phyloP scores from a whole-genome alignment of 1,284 basidiomycete species.

The Ustilago trichophora region DNA sequence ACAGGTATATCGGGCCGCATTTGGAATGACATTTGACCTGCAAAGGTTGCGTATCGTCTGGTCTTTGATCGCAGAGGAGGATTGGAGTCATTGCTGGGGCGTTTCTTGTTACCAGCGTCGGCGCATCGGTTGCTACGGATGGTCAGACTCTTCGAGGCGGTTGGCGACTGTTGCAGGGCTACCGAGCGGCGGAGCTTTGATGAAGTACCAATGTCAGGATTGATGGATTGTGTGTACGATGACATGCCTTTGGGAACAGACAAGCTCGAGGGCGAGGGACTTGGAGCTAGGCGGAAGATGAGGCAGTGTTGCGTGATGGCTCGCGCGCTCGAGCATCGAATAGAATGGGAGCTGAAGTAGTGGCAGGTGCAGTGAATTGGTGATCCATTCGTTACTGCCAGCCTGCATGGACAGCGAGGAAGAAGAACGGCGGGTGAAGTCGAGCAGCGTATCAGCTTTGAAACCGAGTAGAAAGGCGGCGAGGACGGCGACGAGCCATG shows the following conservation, averaged over 20 bases:
- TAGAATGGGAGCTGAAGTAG: neutral
- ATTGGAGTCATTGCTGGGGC: neutral
- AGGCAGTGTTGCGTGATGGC: neutral
- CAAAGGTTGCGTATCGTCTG: neutral
- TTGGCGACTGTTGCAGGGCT: constrained; percentile 3
- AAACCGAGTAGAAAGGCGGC: constrained; percentile 21
- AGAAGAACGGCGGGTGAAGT: neutral
- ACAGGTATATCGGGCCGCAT: constrained; percentile 3
- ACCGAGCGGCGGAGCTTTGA: neutral
- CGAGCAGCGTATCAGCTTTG: constrained; percentile 11
- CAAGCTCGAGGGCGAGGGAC: constrained; percentile 8
- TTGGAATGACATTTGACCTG: constrained; percentile 7
- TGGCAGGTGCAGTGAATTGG: constrained; percentile 21
- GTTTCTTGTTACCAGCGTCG: neutral
- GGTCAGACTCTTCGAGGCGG: constrained; percentile 3
- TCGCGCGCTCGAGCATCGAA: neutral
- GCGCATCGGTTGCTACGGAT: neutral
- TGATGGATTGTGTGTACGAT: neutral
- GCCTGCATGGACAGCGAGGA: neutral
- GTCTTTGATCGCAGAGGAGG: neutral
- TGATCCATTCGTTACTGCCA: neutral
- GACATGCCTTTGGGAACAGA: neutral
- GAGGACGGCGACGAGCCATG: constrained; percentile 24
- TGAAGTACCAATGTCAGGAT: neutral
- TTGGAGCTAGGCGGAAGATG: constrained; percentile 4